Evolutionary conservation across 352 stramenopile species (phyloP), one percentile per base, ranked within the genome.

Genomic region (Phytophthora hybrid): DNA sequence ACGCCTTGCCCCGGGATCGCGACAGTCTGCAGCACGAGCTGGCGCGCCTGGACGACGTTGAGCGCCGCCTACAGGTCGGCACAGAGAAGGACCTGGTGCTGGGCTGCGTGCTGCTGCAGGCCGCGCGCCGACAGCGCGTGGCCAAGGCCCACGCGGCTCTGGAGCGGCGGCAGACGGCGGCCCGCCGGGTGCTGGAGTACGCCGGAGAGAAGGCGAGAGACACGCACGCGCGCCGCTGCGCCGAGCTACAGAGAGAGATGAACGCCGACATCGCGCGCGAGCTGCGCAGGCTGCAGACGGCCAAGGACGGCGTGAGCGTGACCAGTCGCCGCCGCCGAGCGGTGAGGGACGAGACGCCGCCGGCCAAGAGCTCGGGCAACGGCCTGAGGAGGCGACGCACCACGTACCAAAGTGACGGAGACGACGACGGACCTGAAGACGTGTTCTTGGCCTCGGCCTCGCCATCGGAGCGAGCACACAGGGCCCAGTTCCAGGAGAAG

Each of bases 221-320:
- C 37, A 73, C 63, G 18, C 89, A 88, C 84, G 34, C 53, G n/a
- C 46, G 47, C n/a, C 77, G 82, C 19, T 93, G 85, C 56, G 58
- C 58, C 29, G 72, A 86, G 70, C 77, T 93, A 11, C 64, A 93
- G 66, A 60, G 59, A 34, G 78, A 83, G 54, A 91, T 91, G 82
- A 65, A 75, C 55, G 62, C 66, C 4, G 85, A 89, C 39, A 76
- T 91, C 18, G 58, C 80, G 44, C 75, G 81, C n/a, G 85, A 93
- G 66, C 81, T 93, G 46, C 65, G 70, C 52, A 74, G 84, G 9
- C 74, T 93, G 4, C 70, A 84, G 65, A 87, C 78, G 31, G 78
- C 85, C 29, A 85, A 88, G 53, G 83, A 91, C 37, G 85, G 82
- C 19, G 85, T 93, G 29, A 89, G 83, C 14, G 83, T 93, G 29